phyloP scores from a whole-genome alignment of 2,329 filamentous ascomycete species.

The Ophiocordyceps sinensis region DNA sequence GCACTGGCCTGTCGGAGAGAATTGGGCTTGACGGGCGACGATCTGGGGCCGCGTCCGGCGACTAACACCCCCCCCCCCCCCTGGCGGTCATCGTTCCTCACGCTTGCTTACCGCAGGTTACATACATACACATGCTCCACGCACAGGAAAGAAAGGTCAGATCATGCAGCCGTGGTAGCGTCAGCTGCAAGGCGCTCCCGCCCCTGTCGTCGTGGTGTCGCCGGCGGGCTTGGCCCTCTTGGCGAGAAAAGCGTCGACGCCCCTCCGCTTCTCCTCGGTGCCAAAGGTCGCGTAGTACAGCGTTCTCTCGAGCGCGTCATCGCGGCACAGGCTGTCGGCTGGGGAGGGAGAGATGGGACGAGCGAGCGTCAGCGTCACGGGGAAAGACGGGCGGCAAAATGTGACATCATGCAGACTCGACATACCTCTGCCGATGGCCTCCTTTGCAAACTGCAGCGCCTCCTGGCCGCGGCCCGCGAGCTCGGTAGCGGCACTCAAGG shows the following conservation, averaged over 20 bases:
- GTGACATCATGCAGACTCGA: too few relatives aligned
- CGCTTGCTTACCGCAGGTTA: neutral
- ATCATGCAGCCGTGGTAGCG: neutral
- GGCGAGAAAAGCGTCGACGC: conserved; percentile 14
- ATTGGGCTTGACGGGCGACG: too few relatives aligned
- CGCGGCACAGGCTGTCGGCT: conserved; percentile 13
- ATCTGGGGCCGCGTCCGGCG: too few relatives aligned
- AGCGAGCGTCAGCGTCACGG: neutral
- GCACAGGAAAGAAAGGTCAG: neutral
- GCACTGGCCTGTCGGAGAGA: too few relatives aligned
- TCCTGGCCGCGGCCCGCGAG: conserved; percentile 10
- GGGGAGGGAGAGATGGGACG: neutral
- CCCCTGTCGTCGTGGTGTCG: neutral
- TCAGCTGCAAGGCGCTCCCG: neutral
- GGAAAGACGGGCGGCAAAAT: too few relatives aligned
- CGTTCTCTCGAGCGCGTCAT: conserved; percentile 18
- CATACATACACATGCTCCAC: neutral
- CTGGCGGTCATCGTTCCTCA: neutral
- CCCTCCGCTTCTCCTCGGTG: conserved; percentile 14
- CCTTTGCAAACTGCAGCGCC: conserved; percentile 14
- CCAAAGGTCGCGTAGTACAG: conserved; percentile 22
- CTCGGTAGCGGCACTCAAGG: conserved; percentile 10
- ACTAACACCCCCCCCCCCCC: too few relatives aligned
- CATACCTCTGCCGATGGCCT: conserved; percentile 15
- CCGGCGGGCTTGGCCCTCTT: conserved; percentile 5